Base-by-base conservation (phyloP, 78 protist genomes). In the Emiliania huxleyi region DNA sequence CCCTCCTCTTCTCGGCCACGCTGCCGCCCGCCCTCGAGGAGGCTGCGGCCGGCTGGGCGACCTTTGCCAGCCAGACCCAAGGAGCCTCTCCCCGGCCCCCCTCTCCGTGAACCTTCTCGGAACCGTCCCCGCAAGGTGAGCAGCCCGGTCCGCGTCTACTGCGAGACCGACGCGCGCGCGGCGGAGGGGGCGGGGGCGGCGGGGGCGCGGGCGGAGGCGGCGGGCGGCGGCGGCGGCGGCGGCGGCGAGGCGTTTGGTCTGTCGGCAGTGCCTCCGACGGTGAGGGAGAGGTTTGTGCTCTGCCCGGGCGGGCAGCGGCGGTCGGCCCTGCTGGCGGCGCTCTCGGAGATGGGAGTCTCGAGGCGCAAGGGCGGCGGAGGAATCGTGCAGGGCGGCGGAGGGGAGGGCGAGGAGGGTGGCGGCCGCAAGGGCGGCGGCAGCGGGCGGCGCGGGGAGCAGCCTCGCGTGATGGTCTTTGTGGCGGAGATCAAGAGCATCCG, bases 1-100 rank as follows among this genome's bases (percentile, higher is more conserved):
- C 42, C n/a, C 81, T 71, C 18, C 81, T 71, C 81, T 71, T 71
- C 81, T 71, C 81, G 43, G 81, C 81, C 81, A 71, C 81, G 44
- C 42, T 71, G 18, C 1, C 43, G n/a, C n/a, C 5, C n/a, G 18
- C n/a, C 12, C 81, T 71, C 33, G 81, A 71, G 42, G 42, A 6
- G 42, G 81, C 42, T 2, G 81, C 42, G 44, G 42, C n/a, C 42
- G 5, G 8, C 2, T 71, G 81, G 81, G 2, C 21, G 33, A 48
- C 55, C n/a, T n/a, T n/a, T n/a, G n/a, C n/a, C n/a, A n/a, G n/a
- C n/a, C n/a, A n/a, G n/a, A n/a, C n/a, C n/a, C n/a, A n/a, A n/a
- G n/a, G n/a, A n/a, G n/a, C n/a, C n/a, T n/a, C n/a, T n/a, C n/a
- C n/a, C n/a, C n/a, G n/a, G n/a, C n/a, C n/a, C n/a, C n/a, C n/a